Conservation (phyloP, 805 yeast species). For the Kuraishia borneana region DNA sequence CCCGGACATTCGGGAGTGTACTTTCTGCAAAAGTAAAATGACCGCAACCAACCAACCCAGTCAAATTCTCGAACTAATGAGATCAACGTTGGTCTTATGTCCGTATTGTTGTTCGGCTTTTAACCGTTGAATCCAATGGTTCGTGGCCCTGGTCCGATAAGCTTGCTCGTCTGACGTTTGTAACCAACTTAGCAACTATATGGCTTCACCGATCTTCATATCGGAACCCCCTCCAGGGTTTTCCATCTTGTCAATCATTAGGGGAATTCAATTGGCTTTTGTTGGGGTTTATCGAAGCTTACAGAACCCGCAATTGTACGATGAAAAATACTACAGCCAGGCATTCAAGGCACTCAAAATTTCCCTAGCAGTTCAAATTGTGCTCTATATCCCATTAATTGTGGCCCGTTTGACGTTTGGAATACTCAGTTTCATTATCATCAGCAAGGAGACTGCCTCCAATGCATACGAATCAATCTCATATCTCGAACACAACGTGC, state of each 20-base stretch:
- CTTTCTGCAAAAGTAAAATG: conserved; percentile 19
- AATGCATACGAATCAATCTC: conserved; percentile 10
- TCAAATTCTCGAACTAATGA: conserved; percentile 6
- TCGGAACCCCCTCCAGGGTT: conserved; percentile 48
- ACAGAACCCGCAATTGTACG: conserved; percentile 28
- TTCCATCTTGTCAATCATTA: conserved; percentile 30
- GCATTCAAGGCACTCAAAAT: conserved; percentile 22
- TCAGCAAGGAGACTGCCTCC: conserved; percentile 6
- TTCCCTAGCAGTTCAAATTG: conserved; percentile 25
- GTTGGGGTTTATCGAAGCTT: conserved; percentile 36
- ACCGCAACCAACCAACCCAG: conserved; percentile 4
- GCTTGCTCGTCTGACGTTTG: not conserved
- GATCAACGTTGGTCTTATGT: conserved; percentile 15
- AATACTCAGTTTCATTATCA: conserved; percentile 9
- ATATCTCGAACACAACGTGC: conserved; percentile 24
- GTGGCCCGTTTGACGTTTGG: conserved; percentile 10
- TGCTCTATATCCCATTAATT: conserved; percentile 18
- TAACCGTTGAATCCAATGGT: not conserved
- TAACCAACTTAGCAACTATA: too few species aligned
- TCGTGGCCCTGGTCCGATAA: not conserved
- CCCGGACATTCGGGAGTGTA: conserved; percentile 21
- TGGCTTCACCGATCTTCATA: conserved; percentile 52
- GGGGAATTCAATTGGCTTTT: conserved; percentile 43
- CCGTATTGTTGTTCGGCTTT: not conserved
- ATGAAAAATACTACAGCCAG: conserved; percentile 22